Evolutionary conservation across 805 yeast species (phyloP), one percentile per base, ranked within the genome.

Genomic region (Schizosaccharomyces lindneri): DNA sequence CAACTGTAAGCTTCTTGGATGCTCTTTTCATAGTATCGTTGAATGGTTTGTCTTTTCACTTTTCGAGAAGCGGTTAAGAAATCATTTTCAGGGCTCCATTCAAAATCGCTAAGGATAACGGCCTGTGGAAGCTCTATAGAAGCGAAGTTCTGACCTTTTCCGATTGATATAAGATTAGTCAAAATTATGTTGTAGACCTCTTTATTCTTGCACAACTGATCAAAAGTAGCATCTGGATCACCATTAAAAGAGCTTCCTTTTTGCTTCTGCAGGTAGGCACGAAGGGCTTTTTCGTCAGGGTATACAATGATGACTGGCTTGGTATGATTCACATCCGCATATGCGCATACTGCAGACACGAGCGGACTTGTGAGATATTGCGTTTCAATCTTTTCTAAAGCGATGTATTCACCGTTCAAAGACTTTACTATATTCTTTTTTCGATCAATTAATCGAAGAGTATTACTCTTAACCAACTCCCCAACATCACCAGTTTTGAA

Each of bases 61-160:
- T 93, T 93, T 74, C 89, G 97, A 32, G 98, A 97, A 63, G 94
- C 82, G 17, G 97, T 88, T 63, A 93, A 94, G 66, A 75, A 87
- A 0, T 96, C 97, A 70, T 81, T 86, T 73, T 87, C 93, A 55
- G 98, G 97, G 55, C 97, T 93, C 98, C 98, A 93, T 75, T 93
- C 98, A 61, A 82, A 90, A 65, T 85, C 88, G 63, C 82, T 78
- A 64, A 93, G 72, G 13, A 84, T 87, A 64, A 84, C 77, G 66
- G 89, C 95, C 65, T 80, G 81, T 62, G 93, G 70, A 65, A 89
- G 75, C 73, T 93, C 97, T 66, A 87, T 89, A 63, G 95, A 95
- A 61, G 73, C 76, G 66, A 93, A 79, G 7, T 95, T 95, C 70
- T 83, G 89, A 21, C 79, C 67, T 72, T 80, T 83, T 67, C 88